Evolutionary conservation across 768 basidiomycete genomes (phyloP).

Genomic region (Suillus luteus): DNA sequence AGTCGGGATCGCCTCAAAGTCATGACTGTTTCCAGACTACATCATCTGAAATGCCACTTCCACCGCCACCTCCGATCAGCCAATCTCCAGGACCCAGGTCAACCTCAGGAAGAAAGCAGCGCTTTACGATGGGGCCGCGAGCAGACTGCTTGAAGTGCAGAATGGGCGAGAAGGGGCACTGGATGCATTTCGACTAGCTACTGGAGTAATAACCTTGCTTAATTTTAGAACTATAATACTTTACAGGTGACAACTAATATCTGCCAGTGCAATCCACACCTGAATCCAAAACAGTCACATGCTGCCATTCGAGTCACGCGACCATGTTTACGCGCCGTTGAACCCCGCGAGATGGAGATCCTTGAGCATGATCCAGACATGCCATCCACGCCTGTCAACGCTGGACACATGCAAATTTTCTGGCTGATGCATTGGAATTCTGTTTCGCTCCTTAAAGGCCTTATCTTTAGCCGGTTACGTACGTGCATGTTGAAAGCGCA

Average conservation of each 20-base stretch:
- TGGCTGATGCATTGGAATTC: background rate
- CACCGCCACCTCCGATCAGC: background rate
- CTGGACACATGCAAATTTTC: background rate
- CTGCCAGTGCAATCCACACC: background rate
- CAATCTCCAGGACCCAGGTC: background rate
- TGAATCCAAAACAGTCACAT: too few relatives aligned
- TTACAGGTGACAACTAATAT: background rate
- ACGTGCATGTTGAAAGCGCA: background rate
- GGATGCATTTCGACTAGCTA: conserved; percentile 59
- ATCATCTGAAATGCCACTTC: background rate
- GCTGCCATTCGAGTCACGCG: background rate
- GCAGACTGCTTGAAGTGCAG: conserved; percentile 69
- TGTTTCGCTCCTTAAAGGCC: background rate
- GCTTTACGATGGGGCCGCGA: conserved; percentile 72
- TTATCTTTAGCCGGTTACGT: background rate
- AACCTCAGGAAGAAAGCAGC: conserved; percentile 39
- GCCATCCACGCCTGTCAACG: background rate
- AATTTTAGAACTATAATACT: background rate
- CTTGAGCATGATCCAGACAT: background rate
- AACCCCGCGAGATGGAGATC: background rate
- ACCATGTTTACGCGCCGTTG: background rate
- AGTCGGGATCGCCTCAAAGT: background rate
- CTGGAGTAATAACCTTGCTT: background rate
- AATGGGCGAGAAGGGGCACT: conserved; percentile 69
- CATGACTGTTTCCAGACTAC: background rate